Conservation (phyloP, 257 asterid genomes). For the Penstemon newberryi region DNA sequence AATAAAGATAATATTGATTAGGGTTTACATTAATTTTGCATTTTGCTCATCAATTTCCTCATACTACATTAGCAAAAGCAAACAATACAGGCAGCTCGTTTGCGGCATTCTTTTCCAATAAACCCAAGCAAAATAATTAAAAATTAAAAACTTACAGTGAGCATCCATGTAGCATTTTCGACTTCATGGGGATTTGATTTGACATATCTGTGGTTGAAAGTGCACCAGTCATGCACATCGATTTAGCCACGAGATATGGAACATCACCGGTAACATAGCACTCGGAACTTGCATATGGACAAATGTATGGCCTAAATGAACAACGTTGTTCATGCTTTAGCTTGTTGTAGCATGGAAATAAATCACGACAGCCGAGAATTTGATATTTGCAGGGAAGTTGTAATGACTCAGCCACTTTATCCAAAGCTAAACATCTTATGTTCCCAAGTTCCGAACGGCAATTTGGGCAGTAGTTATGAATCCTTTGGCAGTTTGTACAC, state of each 20-base stretch:
- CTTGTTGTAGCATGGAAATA: constrained; percentile 61
- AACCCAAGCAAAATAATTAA: background rate
- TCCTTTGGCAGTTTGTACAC: constrained; percentile 70
- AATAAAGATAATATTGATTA: too few relatives aligned
- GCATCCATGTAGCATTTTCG: constrained; percentile 88
- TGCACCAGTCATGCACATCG: constrained; percentile 80
- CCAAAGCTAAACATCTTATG: constrained; percentile 84
- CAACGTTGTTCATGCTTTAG: constrained; percentile 68
- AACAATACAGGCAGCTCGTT: too few relatives aligned
- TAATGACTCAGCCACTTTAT: constrained; percentile 70
- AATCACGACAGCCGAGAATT: constrained; percentile 59
- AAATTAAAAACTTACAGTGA: constrained; percentile 59
- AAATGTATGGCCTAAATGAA: too few relatives aligned
- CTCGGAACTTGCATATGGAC: constrained; percentile 86
- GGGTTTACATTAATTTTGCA: too few relatives aligned
- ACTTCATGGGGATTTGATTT: constrained; percentile 72
- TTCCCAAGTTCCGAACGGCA: constrained; percentile 68
- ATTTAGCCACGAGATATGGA: constrained; percentile 61
- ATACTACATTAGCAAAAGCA: too few relatives aligned
- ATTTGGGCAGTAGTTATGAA: constrained; percentile 61
- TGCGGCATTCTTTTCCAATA: too few relatives aligned
- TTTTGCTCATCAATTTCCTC: too few relatives aligned
- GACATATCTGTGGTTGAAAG: constrained; percentile 84
- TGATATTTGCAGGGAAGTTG: constrained; percentile 78
- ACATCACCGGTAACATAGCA: constrained; percentile 69